A percentile compares a stretch with the other conserved stretches of the same genome.
Evolutionary conservation across 495 filamentous ascomycete species (phyloP).

Genomic region (Xylaria venustula): DNA sequence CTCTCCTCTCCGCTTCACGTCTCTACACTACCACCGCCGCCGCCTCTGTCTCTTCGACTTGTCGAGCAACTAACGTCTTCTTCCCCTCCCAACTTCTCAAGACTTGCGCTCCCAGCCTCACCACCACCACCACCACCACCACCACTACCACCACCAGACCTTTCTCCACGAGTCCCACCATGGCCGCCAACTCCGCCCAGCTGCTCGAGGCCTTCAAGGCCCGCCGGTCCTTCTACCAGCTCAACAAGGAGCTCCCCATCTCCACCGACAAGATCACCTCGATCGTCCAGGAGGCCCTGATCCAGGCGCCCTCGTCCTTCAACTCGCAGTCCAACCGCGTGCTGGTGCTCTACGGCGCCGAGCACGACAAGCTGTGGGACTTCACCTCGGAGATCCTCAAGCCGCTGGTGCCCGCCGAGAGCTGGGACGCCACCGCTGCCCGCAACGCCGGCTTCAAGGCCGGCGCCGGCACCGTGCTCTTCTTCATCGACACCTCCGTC

Average conservation of each 20-base stretch:
- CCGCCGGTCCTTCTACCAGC: constrained; percentile 59
- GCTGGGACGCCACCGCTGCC: constrained; percentile 46
- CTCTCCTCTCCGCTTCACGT: constrained; percentile 24
- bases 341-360: constrained; percentile 59
- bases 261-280: constrained; percentile 52
- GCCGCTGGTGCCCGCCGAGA: constrained; percentile 54
- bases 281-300: constrained; percentile 53
- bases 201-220: constrained; percentile 54
- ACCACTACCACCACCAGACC: constrained; percentile 21
- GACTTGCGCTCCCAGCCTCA: constrained; percentile 7
- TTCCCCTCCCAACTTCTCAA: not conserved
- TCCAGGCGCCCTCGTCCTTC: constrained; percentile 60
- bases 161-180: constrained; percentile 23
- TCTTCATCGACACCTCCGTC: constrained; percentile 59
- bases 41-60: constrained; percentile 5
- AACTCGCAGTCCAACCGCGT: constrained; percentile 65
- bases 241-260: constrained; percentile 57
- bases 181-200: constrained; percentile 21
- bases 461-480: constrained; percentile 62
- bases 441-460: constrained; percentile 52
- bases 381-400: constrained; percentile 54
- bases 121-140: no score
- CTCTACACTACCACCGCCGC: constrained; percentile 21
- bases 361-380: constrained; percentile 67
- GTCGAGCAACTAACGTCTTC: constrained; percentile 12